These are phyloP conservation scores for Epichloe coenophiala DNA, from an alignment of 2,329 filamentous ascomycete species.

Conservation along the genomic window DNA sequence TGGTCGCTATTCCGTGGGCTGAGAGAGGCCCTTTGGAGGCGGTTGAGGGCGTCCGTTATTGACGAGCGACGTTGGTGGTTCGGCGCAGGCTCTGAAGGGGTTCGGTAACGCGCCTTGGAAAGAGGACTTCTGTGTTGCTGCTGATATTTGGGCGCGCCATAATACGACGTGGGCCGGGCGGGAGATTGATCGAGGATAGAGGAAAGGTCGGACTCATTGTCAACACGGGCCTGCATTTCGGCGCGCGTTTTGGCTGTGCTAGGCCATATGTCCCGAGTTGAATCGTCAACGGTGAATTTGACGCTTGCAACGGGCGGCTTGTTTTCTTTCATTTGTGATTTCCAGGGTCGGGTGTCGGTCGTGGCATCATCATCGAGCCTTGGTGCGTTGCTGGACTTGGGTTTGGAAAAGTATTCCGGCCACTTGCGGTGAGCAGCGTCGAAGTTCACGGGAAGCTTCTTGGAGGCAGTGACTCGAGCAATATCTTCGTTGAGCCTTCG, in stretches of 20 bases:
- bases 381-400: slow-evolving; percentile 18
- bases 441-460: slow-evolving; percentile 28
- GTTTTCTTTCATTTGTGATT: slow-evolving; percentile 31
- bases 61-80: slow-evolving; percentile 16
- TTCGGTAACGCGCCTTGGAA: slow-evolving; percentile 20
- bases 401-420: slow-evolving; percentile 35
- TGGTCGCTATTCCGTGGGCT: slow-evolving; percentile 14
- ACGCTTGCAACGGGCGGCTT: slow-evolving; percentile 22
- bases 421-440: slow-evolving; percentile 36
- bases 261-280: slow-evolving; percentile 27
- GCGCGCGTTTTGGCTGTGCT: slow-evolving; percentile 28
- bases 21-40: slow-evolving; percentile 21
- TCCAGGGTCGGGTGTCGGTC: slow-evolving; percentile 23
- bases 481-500: slow-evolving; percentile 36
- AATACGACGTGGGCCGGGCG: slow-evolving; percentile 13
- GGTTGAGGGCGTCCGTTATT: slow-evolving; percentile 21
- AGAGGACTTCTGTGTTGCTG: slow-evolving; percentile 24
- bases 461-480: slow-evolving; percentile 26
- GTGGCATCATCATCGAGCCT: slow-evolving; percentile 16
- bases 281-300: slow-evolving; percentile 25
- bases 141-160: slow-evolving; percentile 13
- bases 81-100: slow-evolving; percentile 15
- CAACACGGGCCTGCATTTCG: slow-evolving; percentile 40
- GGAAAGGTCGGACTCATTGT: slow-evolving; percentile 37
- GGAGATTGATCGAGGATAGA: slow-evolving; percentile 29